Conservation (phyloP, 805 yeast genomes). For the Candida hungchunana region DNA sequence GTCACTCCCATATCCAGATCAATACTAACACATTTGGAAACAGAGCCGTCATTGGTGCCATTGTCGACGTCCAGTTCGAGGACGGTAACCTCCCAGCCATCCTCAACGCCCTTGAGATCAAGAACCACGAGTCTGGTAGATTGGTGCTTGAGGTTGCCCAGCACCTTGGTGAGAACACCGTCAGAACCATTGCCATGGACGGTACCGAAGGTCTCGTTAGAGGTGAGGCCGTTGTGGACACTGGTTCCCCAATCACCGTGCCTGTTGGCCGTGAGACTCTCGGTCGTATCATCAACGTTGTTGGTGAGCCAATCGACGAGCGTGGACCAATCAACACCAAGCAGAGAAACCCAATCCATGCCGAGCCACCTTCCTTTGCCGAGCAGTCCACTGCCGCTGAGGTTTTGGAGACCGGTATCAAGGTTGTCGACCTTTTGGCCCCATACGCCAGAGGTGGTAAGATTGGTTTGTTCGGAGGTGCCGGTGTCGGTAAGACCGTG, state of each 20-base stretch:
- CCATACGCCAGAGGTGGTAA: conserved; percentile 99
- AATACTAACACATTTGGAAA: conserved; percentile 20
- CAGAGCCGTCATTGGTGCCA: conserved; percentile 98
- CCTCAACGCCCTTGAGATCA: conserved; percentile 91
- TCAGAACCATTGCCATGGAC: conserved; percentile 99
- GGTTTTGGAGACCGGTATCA: conserved; percentile 98
- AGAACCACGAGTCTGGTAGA: conserved; percentile 67
- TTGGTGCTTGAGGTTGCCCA: conserved; percentile 98
- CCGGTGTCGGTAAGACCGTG: conserved; percentile 99
- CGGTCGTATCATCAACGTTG: conserved; percentile 97
- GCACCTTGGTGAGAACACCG: conserved; percentile 99
- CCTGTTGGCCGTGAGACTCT: conserved; percentile 99
- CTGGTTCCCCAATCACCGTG: conserved; percentile 98
- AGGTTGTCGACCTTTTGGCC: conserved; percentile 98
- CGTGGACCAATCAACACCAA: conserved; percentile 96
- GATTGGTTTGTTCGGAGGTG: conserved; percentile 99
- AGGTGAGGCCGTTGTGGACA: conserved; percentile 88
- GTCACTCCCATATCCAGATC: neutral
- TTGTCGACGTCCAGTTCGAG: conserved; percentile 98
- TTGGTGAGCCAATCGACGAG: conserved; percentile 99
- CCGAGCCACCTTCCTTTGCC: conserved; percentile 94
- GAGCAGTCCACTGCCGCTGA: conserved; percentile 98
- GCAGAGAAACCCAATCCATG: conserved; percentile 96
- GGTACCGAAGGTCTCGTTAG: conserved; percentile 99
- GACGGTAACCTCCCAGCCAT: conserved; percentile 97